These are phyloP conservation scores for Kuraishia molischiana DNA, from an alignment of 805 yeast species.

Conservation along the genomic window DNA sequence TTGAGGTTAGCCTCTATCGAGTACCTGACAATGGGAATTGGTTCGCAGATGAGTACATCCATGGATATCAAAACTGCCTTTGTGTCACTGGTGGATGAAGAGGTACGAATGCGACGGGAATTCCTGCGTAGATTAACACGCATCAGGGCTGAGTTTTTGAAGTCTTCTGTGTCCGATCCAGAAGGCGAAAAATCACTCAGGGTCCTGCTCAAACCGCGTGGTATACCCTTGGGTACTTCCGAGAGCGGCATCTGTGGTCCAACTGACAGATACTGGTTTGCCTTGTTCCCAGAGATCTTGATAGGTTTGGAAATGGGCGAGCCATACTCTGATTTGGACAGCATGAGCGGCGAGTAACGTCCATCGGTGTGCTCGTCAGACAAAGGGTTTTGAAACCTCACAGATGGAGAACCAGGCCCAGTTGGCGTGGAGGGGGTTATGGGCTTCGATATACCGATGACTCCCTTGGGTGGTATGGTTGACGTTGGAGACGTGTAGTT, in stretches of 20 bases:
- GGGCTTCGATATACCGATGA: too few relatives aligned
- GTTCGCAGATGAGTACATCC: conserved; percentile 77
- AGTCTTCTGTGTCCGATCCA: conserved; percentile 58
- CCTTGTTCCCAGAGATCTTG: too few relatives aligned
- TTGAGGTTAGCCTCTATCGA: conserved; percentile 56
- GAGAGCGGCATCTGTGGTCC: too few relatives aligned
- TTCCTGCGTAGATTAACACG: conserved; percentile 46
- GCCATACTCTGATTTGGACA: not conserved
- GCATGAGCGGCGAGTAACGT: not conserved
- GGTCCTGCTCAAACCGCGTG: conserved; percentile 6
- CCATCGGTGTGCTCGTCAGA: not conserved
- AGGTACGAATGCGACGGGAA: conserved; percentile 25
- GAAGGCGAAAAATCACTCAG: conserved; percentile 33
- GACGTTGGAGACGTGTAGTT: not conserved
- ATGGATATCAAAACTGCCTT: conserved; percentile 19
- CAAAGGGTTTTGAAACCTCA: not conserved
- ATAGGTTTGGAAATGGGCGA: conserved; percentile 1
- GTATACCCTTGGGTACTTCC: not conserved
- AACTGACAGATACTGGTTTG: too few relatives aligned
- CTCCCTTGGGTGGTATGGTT: not conserved
- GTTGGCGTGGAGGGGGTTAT: not conserved
- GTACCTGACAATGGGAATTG: conserved; percentile 73
- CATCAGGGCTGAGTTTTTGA: conserved; percentile 36
- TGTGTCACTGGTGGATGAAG: conserved; percentile 13
- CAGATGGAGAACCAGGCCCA: not conserved